Conservation (phyloP, 192 early-diverging fungal genomes). For the Backusella sp. region DNA sequence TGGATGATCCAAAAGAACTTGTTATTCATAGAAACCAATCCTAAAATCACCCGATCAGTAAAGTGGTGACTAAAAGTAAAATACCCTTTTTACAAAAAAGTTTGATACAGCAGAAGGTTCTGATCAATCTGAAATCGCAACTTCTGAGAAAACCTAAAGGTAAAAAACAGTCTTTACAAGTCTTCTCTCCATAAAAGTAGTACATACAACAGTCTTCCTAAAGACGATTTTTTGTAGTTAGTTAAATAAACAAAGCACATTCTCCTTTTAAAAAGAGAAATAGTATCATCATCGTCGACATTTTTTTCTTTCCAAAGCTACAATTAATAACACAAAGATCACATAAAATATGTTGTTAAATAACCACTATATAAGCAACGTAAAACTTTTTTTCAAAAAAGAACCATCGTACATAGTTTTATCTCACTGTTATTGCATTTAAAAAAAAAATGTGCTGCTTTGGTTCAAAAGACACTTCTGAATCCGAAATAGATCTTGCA, state of each 20-base stretch:
- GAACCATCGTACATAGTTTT: background rate
- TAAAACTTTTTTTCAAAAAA: background rate
- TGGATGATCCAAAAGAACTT: too few relatives aligned
- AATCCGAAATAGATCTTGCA: background rate
- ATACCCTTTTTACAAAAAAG: too few relatives aligned
- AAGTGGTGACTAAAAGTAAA: too few relatives aligned
- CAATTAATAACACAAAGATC: too few relatives aligned
- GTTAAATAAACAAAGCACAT: background rate
- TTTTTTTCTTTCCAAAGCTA: background rate
- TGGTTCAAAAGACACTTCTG: background rate
- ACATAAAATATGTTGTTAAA: background rate
- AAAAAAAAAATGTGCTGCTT: background rate
- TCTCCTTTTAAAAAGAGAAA: background rate
- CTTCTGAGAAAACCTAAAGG: too few relatives aligned
- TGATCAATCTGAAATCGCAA: too few relatives aligned
- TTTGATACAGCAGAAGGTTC: too few relatives aligned
- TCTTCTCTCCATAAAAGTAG: background rate
- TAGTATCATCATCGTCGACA: background rate
- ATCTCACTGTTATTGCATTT: too few relatives aligned
- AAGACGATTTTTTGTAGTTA: background rate
- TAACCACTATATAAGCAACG: background rate
- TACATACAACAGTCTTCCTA: background rate
- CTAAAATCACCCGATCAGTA: too few relatives aligned
- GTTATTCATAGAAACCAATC: too few relatives aligned
- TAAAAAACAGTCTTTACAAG: too few relatives aligned